Evolutionary conservation across 306 rosid genomes (phyloP).

Genomic region (Carpinus fangiana): DNA sequence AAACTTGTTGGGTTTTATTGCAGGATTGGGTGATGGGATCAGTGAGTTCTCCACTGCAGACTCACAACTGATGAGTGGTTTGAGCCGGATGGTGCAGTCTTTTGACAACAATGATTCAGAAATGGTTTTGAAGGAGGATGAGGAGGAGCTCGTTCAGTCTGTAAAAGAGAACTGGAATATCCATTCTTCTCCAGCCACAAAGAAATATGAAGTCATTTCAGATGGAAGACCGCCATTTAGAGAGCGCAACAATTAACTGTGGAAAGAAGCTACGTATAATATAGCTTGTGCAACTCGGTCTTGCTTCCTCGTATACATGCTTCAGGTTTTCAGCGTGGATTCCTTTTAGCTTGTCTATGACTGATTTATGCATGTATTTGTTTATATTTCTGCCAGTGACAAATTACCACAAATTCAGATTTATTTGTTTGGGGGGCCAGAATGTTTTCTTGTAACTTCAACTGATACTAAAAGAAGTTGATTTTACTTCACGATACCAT

Average conservation of each 20-base stretch:
- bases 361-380: neutral
- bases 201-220: constrained; percentile 45
- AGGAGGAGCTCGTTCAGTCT: constrained; percentile 31
- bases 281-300: neutral
- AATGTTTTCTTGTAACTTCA: neutral
- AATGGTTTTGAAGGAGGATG: constrained; percentile 32
- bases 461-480: neutral
- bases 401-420: constrained; percentile 8
- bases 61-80: constrained; percentile 47
- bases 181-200: constrained; percentile 39
- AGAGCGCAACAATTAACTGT: constrained; percentile 54
- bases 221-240: constrained; percentile 60
- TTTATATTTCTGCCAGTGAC: neutral
- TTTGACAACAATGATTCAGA: constrained; percentile 35
- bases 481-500: neutral
- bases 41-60: constrained; percentile 47
- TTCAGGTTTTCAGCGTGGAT: neutral
- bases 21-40: constrained; percentile 45
- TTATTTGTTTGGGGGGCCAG: neutral
- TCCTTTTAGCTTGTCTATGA: constrained; percentile 2
- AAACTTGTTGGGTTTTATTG: constrained; percentile 45
- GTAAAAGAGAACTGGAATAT: constrained; percentile 49
- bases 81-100: constrained; percentile 46
- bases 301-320: neutral
- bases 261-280: neutral